Base-by-base conservation (phyloP, 768 basidiomycete species). In the Guyanaporus albipodus region DNA sequence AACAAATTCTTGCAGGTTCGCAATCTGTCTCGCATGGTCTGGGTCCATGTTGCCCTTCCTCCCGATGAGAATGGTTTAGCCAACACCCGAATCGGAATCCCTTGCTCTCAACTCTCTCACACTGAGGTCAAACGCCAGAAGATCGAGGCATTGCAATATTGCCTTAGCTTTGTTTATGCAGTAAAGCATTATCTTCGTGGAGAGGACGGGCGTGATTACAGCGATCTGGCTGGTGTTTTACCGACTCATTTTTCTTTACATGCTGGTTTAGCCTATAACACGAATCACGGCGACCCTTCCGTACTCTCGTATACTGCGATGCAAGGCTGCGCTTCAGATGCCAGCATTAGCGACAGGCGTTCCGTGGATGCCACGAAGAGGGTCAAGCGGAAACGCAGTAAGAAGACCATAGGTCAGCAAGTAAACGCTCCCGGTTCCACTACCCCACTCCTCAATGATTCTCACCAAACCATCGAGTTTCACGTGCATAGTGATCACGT, bases 111-210 rank as follows among this genome's bases (percentile, higher is more conserved):
- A 21, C 50, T 82, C 19, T 80, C 78, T 6, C 61, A 70, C 4
- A 50, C 60, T 21, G 79, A 87, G 49, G 73, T 87, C 32, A 78
- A 72, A 35, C 74, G 72, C 57, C 70, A 75, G 55, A 96, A 96
- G 67, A 73, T 79, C 9, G 79, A 90, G 54, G 72, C 77, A 19
- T 61, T 96, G 38, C 82, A 78, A 47, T 77, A 90, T 28, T 75
- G 79, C 31, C 70, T 89, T 61, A 82, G 82, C 8, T 85, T 79
- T 59, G 80, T 88, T 3, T 79, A 79, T 46, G 85, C 93, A 42
- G 70, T 72, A 14, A 81, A 81, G 61, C 85, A 95, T 63, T 91
- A 93, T 62, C 75, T 93, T 40, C 87, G 91, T 35, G 87, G 82
- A 40, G 86, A 91, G 54, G 88, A 89, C 59, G 88, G 91, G 3